These are phyloP conservation scores for Ophiostoma populinum DNA, from an alignment of 2,329 filamentous ascomycete genomes.

Conservation along the genomic window DNA sequence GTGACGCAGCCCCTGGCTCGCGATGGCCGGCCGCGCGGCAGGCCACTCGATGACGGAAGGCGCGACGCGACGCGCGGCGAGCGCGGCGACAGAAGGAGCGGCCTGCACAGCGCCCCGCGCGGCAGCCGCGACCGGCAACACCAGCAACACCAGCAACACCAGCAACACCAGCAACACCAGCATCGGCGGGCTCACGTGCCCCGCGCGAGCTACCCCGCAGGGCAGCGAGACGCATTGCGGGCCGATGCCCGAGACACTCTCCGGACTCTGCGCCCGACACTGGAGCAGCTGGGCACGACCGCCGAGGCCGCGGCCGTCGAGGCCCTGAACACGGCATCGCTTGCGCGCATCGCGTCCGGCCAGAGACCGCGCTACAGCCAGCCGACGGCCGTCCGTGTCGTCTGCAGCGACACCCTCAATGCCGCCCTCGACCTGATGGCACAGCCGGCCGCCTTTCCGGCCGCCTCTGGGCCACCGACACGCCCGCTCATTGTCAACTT, in stretches of 20 bases:
- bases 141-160: neutral
- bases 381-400: constrained; percentile 25
- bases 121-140: neutral
- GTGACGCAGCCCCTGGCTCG: too few species aligned
- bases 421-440: constrained; percentile 25
- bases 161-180: neutral
- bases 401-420: constrained; percentile 41
- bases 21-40: too few species aligned
- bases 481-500: constrained; percentile 38
- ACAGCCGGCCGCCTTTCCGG: too few species aligned
- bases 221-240: constrained; percentile 16
- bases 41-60: too few species aligned
- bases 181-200: neutral
- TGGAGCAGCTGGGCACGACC: constrained; percentile 23
- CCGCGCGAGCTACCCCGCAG: constrained; percentile 1
- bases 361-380: constrained; percentile 25
- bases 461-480: constrained; percentile 7
- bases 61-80: too few species aligned
- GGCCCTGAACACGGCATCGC: constrained; percentile 16
- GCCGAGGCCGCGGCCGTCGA: constrained; percentile 21
- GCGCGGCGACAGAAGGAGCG: too few species aligned
- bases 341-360: constrained; percentile 18
- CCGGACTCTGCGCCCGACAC: constrained; percentile 26
- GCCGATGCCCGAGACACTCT: constrained; percentile 30
- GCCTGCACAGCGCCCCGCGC: too few species aligned